A percentile compares a stretch with the other conserved stretches of the same genome.
These are phyloP conservation scores for Eimeria sp. DNA, from an alignment of 169 alveolate genomes.

Conservation along the genomic window DNA sequence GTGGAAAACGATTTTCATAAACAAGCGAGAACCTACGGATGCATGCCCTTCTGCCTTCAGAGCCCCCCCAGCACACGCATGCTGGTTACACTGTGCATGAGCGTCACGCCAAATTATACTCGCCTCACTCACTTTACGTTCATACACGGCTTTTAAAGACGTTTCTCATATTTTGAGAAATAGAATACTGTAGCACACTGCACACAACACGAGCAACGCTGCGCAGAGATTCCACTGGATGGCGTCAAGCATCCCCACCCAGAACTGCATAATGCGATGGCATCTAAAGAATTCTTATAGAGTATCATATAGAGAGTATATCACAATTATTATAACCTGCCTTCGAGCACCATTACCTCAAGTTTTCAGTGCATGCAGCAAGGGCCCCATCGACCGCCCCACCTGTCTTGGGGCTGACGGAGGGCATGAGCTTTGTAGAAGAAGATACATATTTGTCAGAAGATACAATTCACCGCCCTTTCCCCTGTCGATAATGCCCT, in stretches of 20 bases:
- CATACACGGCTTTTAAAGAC: background rate
- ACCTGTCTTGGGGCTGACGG: slow-evolving; percentile 46
- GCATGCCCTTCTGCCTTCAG: too few species aligned
- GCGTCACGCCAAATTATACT: background rate
- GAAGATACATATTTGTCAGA: background rate
- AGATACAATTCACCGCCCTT: slow-evolving; percentile 7
- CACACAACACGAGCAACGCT: background rate
- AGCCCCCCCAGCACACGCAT: too few species aligned
- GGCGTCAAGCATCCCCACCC: background rate
- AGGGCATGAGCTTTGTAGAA: background rate
- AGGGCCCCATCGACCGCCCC: slow-evolving; percentile 74
- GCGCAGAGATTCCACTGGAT: background rate
- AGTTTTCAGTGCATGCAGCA: background rate
- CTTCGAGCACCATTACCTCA: background rate
- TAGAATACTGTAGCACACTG: background rate
- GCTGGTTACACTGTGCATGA: too few species aligned
- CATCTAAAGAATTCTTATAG: background rate
- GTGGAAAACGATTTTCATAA: too few species aligned
- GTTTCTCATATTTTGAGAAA: background rate
- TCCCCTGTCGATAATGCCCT: slow-evolving; percentile 70
- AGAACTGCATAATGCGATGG: background rate
- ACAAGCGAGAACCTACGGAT: too few species aligned
- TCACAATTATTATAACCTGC: background rate
- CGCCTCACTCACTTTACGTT: background rate
- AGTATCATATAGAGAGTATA: background rate